phyloP scores from a whole-genome alignment of 192 early-diverging fungal genomes.

The Linderina pennispora region DNA sequence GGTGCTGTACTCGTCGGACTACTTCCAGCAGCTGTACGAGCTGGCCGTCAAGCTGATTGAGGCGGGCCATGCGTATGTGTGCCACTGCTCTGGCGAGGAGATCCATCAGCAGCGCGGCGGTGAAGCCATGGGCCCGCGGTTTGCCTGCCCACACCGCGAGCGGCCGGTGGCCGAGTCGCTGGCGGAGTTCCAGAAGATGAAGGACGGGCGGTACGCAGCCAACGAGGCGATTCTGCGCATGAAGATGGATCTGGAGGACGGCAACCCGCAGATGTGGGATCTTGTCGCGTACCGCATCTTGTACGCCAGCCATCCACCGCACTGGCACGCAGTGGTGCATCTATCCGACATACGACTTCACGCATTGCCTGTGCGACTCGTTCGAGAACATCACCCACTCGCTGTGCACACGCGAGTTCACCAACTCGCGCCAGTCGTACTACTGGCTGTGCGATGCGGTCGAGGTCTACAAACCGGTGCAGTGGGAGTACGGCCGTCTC shows the following conservation, averaged over 20 bases:
- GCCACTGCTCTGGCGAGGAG: constrained; percentile 93
- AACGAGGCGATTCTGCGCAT: constrained; percentile 90
- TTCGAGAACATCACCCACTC: constrained; percentile 99
- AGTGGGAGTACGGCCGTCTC: constrained; percentile 98
- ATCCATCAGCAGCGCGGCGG: constrained; percentile 91
- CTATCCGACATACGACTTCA: constrained; percentile 99
- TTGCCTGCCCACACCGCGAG: constrained; percentile 84
- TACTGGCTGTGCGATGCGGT: constrained; percentile 99
- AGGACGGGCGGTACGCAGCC: constrained; percentile 92
- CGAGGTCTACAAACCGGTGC: constrained; percentile 99
- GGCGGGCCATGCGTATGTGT: constrained; percentile 86
- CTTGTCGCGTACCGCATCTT: constrained; percentile 95
- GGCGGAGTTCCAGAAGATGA: constrained; percentile 96
- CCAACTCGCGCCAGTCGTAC: constrained; percentile 88
- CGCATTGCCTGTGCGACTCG: constrained; percentile 98
- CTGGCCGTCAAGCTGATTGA: constrained; percentile 89
- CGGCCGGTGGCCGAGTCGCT: constrained; percentile 91
- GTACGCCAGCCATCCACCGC: constrained; percentile 85
- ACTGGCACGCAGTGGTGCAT: constrained; percentile 95
- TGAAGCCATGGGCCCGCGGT: constrained; percentile 76
- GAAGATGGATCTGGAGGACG: constrained; percentile 99
- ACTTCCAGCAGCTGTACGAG: constrained; percentile 96
- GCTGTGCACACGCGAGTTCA: constrained; percentile 97
- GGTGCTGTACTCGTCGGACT: constrained; percentile 95
- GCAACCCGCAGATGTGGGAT: constrained; percentile 99